These are phyloP conservation scores for Chlorella sorokiniana DNA, from an alignment of 139 green algal genomes.

Conservation along the genomic window DNA sequence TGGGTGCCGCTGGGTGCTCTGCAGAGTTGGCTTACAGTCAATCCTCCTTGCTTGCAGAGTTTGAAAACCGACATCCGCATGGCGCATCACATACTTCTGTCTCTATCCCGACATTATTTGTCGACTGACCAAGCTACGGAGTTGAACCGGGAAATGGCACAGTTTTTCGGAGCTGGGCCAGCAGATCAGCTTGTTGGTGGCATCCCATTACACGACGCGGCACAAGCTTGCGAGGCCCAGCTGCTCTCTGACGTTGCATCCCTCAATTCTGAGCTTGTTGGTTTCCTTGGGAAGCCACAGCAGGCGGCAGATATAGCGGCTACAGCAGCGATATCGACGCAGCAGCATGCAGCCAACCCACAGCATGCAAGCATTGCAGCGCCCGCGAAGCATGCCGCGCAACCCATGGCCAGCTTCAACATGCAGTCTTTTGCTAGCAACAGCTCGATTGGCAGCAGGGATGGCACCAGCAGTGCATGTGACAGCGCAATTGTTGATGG, in stretches of 20 bases:
- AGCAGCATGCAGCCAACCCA: not conserved
- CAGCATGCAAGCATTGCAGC: too few species aligned
- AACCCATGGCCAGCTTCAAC: too few species aligned
- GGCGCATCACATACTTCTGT: too few species aligned
- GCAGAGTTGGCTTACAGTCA: too few species aligned
- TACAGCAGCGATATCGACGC: not conserved
- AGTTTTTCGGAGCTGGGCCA: not conserved
- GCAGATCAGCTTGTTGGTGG: too few species aligned
- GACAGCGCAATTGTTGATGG: not conserved
- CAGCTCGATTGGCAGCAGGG: not conserved
- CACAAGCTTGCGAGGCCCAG: not conserved
- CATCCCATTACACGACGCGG: not conserved
- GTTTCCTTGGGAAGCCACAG: not conserved
- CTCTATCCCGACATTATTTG: not conserved
- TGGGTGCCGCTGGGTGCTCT: too few species aligned
- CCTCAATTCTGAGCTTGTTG: conserved; percentile 1
- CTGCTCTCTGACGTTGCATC: not conserved
- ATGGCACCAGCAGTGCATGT: not conserved
- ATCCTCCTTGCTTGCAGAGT: too few species aligned
- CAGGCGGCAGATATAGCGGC: too few species aligned
- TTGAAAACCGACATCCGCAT: too few species aligned
- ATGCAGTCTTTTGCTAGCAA: too few species aligned
- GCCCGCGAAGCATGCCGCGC: too few species aligned
- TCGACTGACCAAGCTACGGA: not conserved
- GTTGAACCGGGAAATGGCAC: conserved; percentile 7